Percentiles rank a stretch among this genome's conserved stretches.
Conservation (phyloP, 495 filamentous ascomycete genomes). For the Penicillium desertorum region DNA sequence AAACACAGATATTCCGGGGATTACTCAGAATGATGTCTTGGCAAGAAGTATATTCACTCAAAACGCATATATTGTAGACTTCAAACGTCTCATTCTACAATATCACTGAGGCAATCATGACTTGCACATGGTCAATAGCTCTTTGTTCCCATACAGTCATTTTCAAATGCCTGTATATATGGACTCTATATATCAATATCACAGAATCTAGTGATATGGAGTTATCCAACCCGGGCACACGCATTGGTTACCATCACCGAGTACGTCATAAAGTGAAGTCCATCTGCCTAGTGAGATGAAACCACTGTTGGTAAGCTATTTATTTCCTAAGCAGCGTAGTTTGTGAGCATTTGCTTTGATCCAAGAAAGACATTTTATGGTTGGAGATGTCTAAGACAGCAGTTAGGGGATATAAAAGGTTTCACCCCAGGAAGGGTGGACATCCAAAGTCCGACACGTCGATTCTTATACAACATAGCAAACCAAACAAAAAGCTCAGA, state of each 20-base stretch:
- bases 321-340: background rate
- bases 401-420: constrained; percentile 15
- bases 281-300: background rate
- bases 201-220: background rate
- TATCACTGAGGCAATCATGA: background rate
- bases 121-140: background rate
- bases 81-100: background rate
- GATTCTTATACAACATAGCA: background rate
- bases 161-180: background rate
- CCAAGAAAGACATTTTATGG: background rate
- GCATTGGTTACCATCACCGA: background rate
- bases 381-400: constrained; percentile 29
- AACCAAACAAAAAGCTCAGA: background rate
- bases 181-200: background rate
- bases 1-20: constrained; percentile 8
- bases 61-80: background rate
- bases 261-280: background rate
- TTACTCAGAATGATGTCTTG: constrained; percentile 12
- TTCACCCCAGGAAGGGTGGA: constrained; percentile 15
- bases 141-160: background rate
- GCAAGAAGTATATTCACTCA: background rate
- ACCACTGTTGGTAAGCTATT: background rate
- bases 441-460: constrained; percentile 2
- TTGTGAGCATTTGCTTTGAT: background rate
- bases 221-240: background rate